Evolutionary conservation across 2,329 filamentous ascomycete genomes (phyloP), one percentile per base, ranked within the genome.

Genomic region (Didymella arachidicola): DNA sequence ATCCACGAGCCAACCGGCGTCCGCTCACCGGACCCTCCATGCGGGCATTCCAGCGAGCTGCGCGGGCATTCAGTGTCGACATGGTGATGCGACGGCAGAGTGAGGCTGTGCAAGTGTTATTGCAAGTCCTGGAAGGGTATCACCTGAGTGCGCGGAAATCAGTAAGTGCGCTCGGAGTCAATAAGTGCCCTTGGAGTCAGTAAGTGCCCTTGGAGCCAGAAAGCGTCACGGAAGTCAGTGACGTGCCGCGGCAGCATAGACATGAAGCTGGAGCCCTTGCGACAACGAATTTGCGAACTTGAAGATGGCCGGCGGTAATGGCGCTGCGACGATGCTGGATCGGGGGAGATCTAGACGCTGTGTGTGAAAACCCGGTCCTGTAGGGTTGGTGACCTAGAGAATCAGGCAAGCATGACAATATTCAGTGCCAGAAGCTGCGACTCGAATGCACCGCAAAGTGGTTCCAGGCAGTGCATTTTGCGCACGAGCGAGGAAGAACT

Each of bases 31-130:
- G 42, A 12, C 16, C 27, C 34, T 48, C 52, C 52, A 19, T 7
- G 49, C 8, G 14, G 4, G 7, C 25, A 29, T 49, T 22, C 44
- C 44, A 19, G 32, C 36, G 42, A 26, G 36, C 36, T 42, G 39
- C 43, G 26, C 27, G 18, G 30, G 30, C 22, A 47, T 25, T 29
- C 16, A 19, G 44, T 29, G 32, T 22, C 19, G 26, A 43, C 27
- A 25, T 11, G 49, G 30, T 18, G 18, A 32, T 49, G 54, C 43
- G 48, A 53, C 44, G 25, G 26, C 22, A n/a, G 34, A 26, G 34
- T 45, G 56, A 59, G 50, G 50, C 50, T 27, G 50, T 44, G 42
- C 48, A 36, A 29, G 50, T 50, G 29, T 49, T 26, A 42, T 30
- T 45, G 49, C 12, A 26, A 26, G 38, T 22, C 30, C 45, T 29